Evolutionary conservation across 139 green algal genomes (phyloP), one percentile per base, ranked within the genome.

Genomic region (Coccomyxa sp.): DNA sequence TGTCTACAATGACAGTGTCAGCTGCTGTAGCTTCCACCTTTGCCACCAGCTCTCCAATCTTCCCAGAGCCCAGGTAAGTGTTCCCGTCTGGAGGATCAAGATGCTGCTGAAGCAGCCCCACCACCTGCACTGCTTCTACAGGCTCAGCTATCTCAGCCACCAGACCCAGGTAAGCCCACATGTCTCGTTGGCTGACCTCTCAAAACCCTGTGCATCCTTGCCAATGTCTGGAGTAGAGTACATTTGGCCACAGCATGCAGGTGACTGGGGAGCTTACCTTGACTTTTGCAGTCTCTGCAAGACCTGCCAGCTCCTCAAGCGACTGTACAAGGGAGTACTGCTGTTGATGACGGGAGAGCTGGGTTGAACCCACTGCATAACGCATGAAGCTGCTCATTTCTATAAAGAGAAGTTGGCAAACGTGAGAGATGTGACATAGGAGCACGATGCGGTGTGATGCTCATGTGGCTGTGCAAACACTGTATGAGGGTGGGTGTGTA

Each of bases 1-100:
- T 92, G 78, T 99, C 96, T 74, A 98, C 96, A 6, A 99, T 91
- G 24, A 98, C 89, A 0, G 92, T 97, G 68, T 97, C 92, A 8
- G 92, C 88, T 8, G 79, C 80, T 8, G 82, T 39, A n/a, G 50
- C 74, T 24, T 70, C 37, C 44, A 95, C 77, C 4, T 76, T 82
- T 24, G 70, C 76, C 38, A 35, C 55, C 38, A 98, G 68, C 64
- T 97, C 90, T 27, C 73, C 70, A 33, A 97, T 80, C 85, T 98
- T 98, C 70, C 95, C 95, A 36, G 75, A 88, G 7, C 95, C 95
- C 12, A 99, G 90, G 88, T 98, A 99, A 4, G 94, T 99, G 7
- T 87, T 78, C 5, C 92, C 89, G 79, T 94, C 93, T 0, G 37
- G 39, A 29, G 79, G 44, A 1, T 95, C 88, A 69, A 99, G 81